Evolutionary conservation across 352 stramenopile genomes (phyloP), one percentile per base, ranked within the genome.

Genomic region (Phytophthora sp.): DNA sequence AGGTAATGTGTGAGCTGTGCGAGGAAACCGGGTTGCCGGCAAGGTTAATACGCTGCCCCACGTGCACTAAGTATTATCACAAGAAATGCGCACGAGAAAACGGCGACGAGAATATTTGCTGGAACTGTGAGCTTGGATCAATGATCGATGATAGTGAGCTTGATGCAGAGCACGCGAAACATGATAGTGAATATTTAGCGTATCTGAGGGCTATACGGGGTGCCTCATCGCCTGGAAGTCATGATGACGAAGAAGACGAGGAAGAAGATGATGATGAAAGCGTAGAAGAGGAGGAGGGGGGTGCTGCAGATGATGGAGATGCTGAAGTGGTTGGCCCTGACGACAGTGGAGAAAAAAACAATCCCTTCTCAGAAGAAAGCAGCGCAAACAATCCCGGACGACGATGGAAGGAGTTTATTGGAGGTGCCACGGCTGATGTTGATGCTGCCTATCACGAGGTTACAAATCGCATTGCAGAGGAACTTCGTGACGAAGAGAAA

Each of bases 101-200:
- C 37, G 84, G 84, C 6, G 79, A 91, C 42, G 82, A 88, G 18
- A 83, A 62, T 7, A 54, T 82, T 11, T 94, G 85, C 65, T 94
- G 83, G 81, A 87, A 89, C 23, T 94, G 85, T 45, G 81, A 92
- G 50, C 62, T 87, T 35, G 75, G 86, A 26, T 79, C 72, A 7
- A 79, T 92, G 66, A 91, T 94, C 51, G 83, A 94, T 34, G 85
- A 94, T 46, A 89, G 68, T 7, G 83, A 91, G 31, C 62, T 94
- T 15, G 85, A 84, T 4, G 69, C 87, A 48, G 69, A 76, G 20
- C 62, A 80, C 10, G 76, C 62, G 8, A 75, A 88, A 18, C 46
- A 84, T 37, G 50, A 35, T 26, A 82, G 8, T 55, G 57, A 28
- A 71, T 91, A 75, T 67, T 84, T 41, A 51, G 53, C 10, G 72